Evolutionary conservation across 2,329 filamentous ascomycete species (phyloP).

Genomic region (Drechslerella stenobrocha): DNA sequence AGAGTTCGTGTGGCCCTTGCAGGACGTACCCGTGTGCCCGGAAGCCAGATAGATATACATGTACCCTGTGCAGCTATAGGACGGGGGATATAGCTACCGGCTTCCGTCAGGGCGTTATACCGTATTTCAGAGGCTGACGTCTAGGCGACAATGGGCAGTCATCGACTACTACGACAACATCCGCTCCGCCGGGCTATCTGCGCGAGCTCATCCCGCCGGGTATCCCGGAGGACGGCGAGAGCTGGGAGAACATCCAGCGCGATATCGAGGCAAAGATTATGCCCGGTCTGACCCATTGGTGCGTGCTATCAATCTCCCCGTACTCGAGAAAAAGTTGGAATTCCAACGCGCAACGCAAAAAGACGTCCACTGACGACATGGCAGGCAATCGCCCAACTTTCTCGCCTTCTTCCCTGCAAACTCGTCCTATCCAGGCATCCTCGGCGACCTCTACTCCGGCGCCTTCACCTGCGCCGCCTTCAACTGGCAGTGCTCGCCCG

Average conservation of each 20-base stretch:
- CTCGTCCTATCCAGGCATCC: constrained; percentile 78
- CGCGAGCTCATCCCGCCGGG: constrained; percentile 72
- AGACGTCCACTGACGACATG: background rate
- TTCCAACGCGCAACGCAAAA: constrained; percentile 17
- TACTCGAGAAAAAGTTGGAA: background rate
- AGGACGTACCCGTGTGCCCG: background rate
- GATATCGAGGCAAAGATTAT: constrained; percentile 86
- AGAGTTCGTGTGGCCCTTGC: constrained; percentile 64
- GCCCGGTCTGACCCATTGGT: constrained; percentile 89
- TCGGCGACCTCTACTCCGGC: constrained; percentile 89
- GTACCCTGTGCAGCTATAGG: background rate
- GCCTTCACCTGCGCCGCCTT: constrained; percentile 89
- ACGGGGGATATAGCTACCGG: constrained; percentile 1
- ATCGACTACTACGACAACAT: constrained; percentile 81
- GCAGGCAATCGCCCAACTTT: constrained; percentile 82
- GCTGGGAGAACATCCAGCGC: constrained; percentile 76
- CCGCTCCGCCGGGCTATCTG: constrained; percentile 76
- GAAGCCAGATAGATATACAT: background rate
- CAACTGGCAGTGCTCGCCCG: constrained; percentile 95
- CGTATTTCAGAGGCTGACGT: constrained; percentile 37
- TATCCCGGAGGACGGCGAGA: constrained; percentile 68
- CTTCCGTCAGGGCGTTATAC: background rate
- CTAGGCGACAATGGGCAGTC: constrained; percentile 65
- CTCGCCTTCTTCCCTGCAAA: constrained; percentile 92
- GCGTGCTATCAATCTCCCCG: constrained; percentile 35